Base-by-base conservation (phyloP, 805 yeast genomes). In the Metschnikowia vanudenii region DNA sequence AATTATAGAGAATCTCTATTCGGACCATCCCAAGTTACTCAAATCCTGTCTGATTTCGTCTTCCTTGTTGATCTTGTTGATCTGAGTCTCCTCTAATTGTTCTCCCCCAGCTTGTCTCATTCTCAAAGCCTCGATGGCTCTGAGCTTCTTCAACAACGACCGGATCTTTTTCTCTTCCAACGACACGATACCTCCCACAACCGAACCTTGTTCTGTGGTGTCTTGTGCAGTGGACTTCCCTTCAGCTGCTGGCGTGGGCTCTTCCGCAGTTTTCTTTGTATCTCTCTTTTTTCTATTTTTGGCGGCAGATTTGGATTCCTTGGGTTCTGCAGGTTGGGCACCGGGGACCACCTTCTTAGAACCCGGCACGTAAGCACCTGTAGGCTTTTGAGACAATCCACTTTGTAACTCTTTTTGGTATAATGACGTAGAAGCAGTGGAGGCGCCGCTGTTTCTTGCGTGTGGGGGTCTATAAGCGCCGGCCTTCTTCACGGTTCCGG, bases 381-480 rank as follows among this genome's bases (percentile, higher is more conserved):
- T 52, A 62, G 49, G 49, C 45, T 40, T 39, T 29, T 17, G 37
- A n/a, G 49, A 17, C 41, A 57, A 36, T 37, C 45, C 54, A 36
- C 60, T 50, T 41, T 60, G 63, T 61, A 73, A 55, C 64, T 82
- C 87, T 64, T 74, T 75, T 61, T 83, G 84, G 53, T 81, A 80
- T 54, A 82, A 67, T 4, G 86, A 71, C 46, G 81, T 75, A 33
- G 75, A 63, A 11, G 71, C 59, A 3, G 70, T 59, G 3, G 68
- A 47, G 7, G 54, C 58, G 17, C 67, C 65, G 19, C 63, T 53
- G 45, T 62, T 74, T 65, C 96, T 79, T 10, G 97, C 96, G 66
- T 90, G 97, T 2, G 99, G 99, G 19, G 99, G 99, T 65, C 96
- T 81, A 65, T 94, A 94, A 35, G 97, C 98, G 44, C 97, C 96